Percentiles rank a stretch among this genome's conserved stretches.
Conservation (phyloP, 306 rosid genomes). For the Vigna reflexopilosa region DNA sequence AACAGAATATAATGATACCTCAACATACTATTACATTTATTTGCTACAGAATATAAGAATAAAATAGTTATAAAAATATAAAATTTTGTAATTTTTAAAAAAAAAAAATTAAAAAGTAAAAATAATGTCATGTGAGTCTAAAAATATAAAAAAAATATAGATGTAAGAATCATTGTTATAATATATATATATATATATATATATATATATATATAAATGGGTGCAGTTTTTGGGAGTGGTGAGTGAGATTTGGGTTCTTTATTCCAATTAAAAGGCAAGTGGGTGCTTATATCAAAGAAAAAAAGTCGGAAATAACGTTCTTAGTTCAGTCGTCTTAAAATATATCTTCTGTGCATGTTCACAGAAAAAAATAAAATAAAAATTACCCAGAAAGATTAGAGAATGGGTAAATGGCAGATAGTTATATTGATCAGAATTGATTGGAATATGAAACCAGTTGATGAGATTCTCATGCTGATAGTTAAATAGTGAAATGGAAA, state of each 20-base stretch:
- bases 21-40: no score
- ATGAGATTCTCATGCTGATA: conserved; percentile 20
- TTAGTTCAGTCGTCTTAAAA: not conserved
- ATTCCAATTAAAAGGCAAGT: not conserved
- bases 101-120: no score
- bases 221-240: not conserved
- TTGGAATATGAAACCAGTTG: not conserved
- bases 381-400: not conserved
- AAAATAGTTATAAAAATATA: no score
- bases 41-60: no score
- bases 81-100: no score
- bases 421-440: not conserved
- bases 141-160: no score
- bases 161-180: no score
- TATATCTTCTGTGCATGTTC: conserved; percentile 6
- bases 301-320: not conserved
- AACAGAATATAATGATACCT: no score
- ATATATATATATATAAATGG: not conserved
- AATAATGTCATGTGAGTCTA: no score
- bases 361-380: not conserved
- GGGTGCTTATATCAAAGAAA: not conserved
- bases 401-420: not conserved
- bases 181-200: no score
- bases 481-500: not conserved
- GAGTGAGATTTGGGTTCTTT: not conserved